phyloP scores from a whole-genome alignment of 192 early-diverging fungal genomes.

The Gorgonomyces haynaldii region DNA sequence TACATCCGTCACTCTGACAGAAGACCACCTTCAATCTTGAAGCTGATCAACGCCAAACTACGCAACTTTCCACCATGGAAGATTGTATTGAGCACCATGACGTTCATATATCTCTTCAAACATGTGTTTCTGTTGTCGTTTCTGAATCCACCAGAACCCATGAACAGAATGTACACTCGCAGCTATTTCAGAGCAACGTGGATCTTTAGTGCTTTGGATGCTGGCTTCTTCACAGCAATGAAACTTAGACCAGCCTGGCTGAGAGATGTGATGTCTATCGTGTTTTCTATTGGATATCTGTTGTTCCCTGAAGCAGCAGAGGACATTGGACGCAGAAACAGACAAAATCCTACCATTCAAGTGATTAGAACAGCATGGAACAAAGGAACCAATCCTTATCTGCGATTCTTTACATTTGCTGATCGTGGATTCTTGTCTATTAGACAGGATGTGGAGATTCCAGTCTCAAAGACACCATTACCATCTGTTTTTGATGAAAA shows the following conservation, averaged over 20 bases:
- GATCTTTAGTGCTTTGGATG: conserved; percentile 80
- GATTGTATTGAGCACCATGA: conserved; percentile 52
- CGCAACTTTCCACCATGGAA: conserved; percentile 58
- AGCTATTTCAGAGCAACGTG: conserved; percentile 86
- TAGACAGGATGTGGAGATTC: conserved; percentile 27
- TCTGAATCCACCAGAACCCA: conserved; percentile 68
- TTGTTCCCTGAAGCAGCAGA: conserved; percentile 73
- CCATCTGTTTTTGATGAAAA: conserved; percentile 25
- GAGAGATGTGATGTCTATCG: conserved; percentile 60
- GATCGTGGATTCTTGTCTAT: conserved; percentile 28
- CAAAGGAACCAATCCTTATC: conserved; percentile 62
- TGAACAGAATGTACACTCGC: conserved; percentile 74
- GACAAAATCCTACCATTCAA: conserved; percentile 49
- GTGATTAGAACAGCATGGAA: conserved; percentile 88
- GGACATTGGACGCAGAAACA: conserved; percentile 63
- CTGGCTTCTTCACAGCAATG: conserved; percentile 88
- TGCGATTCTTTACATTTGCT: conserved; percentile 36
- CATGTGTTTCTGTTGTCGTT: conserved; percentile 62
- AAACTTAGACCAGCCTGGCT: conserved; percentile 58
- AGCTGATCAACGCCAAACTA: conserved; percentile 7
- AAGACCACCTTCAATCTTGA: background rate
- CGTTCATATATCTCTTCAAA: conserved; percentile 50
- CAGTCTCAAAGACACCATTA: conserved; percentile 25
- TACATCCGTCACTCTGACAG: background rate
- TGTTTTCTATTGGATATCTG: conserved; percentile 75